Conservation (phyloP, 2,329 filamentous ascomycete species). For the Fusarium haematococcum region DNA sequence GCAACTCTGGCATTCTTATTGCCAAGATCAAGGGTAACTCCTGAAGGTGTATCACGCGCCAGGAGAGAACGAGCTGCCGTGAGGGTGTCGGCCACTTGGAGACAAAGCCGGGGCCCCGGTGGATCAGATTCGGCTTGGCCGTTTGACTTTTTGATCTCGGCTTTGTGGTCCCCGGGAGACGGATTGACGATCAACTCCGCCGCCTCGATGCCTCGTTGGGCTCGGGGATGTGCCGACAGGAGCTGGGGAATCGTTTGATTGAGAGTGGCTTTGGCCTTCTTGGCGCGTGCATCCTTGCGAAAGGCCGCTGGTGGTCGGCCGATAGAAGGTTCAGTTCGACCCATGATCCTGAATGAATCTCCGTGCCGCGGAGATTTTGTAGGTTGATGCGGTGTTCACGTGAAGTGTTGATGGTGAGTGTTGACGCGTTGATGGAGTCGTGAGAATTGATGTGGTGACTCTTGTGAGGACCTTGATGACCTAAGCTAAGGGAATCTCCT, state of each 20-base stretch:
- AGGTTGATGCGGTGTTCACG: neutral
- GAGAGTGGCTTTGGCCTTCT: constrained; percentile 67
- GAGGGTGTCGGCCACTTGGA: constrained; percentile 65
- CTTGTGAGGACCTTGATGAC: constrained; percentile 2
- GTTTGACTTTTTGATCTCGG: neutral
- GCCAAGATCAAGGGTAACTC: constrained; percentile 1
- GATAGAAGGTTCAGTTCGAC: constrained; percentile 40
- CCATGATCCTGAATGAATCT: constrained; percentile 29
- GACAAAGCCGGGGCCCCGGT: constrained; percentile 52
- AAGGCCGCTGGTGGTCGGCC: constrained; percentile 40
- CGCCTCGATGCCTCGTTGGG: constrained; percentile 64
- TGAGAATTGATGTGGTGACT: neutral
- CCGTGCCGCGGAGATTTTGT: neutral
- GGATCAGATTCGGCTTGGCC: neutral
- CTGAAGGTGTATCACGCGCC: neutral
- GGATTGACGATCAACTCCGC: constrained; percentile 61
- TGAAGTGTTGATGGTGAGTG: neutral
- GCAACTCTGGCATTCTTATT: constrained; percentile 54
- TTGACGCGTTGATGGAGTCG: neutral
- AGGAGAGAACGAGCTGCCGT: constrained; percentile 56
- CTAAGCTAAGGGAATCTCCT: neutral
- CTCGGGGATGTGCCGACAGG: constrained; percentile 64
- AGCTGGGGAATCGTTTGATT: constrained; percentile 70
- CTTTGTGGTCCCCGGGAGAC: constrained; percentile 6
- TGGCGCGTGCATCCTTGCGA: constrained; percentile 58